These are phyloP conservation scores for Voacanga thouarsii DNA, from an alignment of 257 asterid genomes.

Conservation along the genomic window DNA sequence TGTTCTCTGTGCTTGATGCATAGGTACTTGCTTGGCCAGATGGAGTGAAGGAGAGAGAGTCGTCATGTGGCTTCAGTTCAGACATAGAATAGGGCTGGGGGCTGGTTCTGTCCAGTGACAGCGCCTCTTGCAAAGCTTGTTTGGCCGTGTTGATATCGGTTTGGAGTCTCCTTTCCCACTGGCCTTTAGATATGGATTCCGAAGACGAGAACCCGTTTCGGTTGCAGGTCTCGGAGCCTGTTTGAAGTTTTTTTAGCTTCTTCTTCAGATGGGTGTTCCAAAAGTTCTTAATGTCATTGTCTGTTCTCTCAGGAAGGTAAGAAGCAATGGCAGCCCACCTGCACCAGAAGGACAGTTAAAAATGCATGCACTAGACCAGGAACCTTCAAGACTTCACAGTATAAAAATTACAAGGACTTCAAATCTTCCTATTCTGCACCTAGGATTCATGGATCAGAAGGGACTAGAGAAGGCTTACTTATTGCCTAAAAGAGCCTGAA, in stretches of 20 bases:
- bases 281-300: constrained; percentile 84
- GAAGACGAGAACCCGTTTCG: constrained; percentile 20
- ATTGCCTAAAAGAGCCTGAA: constrained; percentile 94
- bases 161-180: constrained; percentile 86
- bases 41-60: neutral
- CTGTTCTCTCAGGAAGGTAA: constrained; percentile 93
- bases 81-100: constrained; percentile 1
- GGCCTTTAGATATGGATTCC: constrained; percentile 57
- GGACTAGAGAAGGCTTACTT: constrained; percentile 40
- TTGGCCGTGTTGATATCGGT: constrained; percentile 76
- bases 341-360: constrained; percentile 1
- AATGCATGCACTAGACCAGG: neutral
- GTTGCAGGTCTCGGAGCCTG: constrained; percentile 14
- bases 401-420: neutral
- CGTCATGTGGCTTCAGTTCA: neutral
- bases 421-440: neutral
- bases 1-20: constrained; percentile 85
- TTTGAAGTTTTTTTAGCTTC: constrained; percentile 56
- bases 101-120: constrained; percentile 38
- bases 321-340: constrained; percentile 99
- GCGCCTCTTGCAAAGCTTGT: constrained; percentile 81
- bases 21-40: constrained; percentile 29
- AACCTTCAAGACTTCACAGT: neutral
- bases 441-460: neutral
- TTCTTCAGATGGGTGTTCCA: constrained; percentile 96